Evolutionary conservation across 768 basidiomycete genomes (phyloP), one percentile per base, ranked within the genome.

Genomic region (Rubroboletus pulcherrimus): DNA sequence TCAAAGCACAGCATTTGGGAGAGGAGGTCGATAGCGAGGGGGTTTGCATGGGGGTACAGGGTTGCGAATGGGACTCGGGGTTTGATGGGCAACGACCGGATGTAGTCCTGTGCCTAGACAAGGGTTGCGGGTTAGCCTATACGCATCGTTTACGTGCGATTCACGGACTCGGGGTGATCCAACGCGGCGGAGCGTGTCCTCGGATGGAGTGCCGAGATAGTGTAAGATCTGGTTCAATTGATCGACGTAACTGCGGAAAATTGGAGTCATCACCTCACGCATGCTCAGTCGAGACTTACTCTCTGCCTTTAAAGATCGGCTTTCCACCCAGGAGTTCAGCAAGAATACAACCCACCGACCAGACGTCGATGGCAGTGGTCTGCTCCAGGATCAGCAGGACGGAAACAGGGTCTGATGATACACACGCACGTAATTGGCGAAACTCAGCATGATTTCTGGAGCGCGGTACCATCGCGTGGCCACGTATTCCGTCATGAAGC

Each of bases 401-500:
- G 7, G 35, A 50, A 43, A 46, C 19, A 7, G 29, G 40, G 10
- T 24, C 12, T 29, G 2, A 19, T 40, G 12, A 15, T 7, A 41
- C 30, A 14, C 6, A 76, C 89, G 71, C 62, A 93, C 93, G 66
- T 93, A 93, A 75, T 93, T 93, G 21, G 91, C 91, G 63, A 93
- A 96, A 76, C 92, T 94, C 64, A 98, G 71, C 97, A 98, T 99
- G 74, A 98, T 99, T 75, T 99, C 97, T 0, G 97, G 96, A 21
- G 96, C 96, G 35, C 96, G 81, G 71, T 99, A 99, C 96, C 96
- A 98, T 54, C 96, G 81, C 8, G 96, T 99, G n/a, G 96, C 96
- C 33, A 98, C 90, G 71, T 96, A 98, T 75, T 98, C 97, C 0
- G 97, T 98, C 96, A 98, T 98, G 75, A 98, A 98, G 0, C 96